These are phyloP conservation scores for Sarcodon aspratus DNA, from an alignment of 768 basidiomycete genomes.

Conservation along the genomic window DNA sequence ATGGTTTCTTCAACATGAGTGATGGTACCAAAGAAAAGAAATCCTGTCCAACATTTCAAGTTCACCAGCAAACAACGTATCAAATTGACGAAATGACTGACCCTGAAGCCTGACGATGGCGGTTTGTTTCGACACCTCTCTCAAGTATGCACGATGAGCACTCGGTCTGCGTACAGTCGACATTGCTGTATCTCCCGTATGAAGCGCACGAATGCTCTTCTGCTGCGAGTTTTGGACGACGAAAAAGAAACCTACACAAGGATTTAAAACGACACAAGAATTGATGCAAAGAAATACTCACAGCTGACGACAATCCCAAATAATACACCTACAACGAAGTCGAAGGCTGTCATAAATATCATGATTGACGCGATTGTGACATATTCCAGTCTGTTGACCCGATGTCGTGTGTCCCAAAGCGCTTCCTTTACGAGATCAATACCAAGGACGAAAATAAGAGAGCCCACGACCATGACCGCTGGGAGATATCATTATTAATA, in stretches of 20 bases:
- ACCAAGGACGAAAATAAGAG: constrained; percentile 89
- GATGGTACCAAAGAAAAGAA: constrained; percentile 92
- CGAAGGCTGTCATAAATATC: constrained; percentile 87
- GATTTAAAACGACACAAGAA: background rate
- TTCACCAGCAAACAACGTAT: background rate
- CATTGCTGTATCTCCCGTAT: constrained; percentile 74
- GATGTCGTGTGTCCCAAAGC: constrained; percentile 87
- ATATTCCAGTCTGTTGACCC: constrained; percentile 75
- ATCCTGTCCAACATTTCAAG: constrained; percentile 31
- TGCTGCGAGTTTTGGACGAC: constrained; percentile 91
- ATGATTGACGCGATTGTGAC: constrained; percentile 80
- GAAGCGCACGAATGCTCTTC: constrained; percentile 71
- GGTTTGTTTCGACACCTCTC: constrained; percentile 88
- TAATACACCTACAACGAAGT: constrained; percentile 88
- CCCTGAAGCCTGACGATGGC: constrained; percentile 83
- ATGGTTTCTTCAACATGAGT: constrained; percentile 82
- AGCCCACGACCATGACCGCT: constrained; percentile 89
- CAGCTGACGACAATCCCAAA: constrained; percentile 91
- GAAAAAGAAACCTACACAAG: constrained; percentile 71
- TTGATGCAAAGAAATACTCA: constrained; percentile 21
- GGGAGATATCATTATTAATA: background rate
- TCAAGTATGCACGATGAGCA: constrained; percentile 79
- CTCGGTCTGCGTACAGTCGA: constrained; percentile 89
- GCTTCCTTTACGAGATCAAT: constrained; percentile 94
- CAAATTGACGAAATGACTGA: constrained; percentile 6